Base-by-base conservation (phyloP, 2,329 filamentous ascomycete species). In the Alternaria sp. region DNA sequence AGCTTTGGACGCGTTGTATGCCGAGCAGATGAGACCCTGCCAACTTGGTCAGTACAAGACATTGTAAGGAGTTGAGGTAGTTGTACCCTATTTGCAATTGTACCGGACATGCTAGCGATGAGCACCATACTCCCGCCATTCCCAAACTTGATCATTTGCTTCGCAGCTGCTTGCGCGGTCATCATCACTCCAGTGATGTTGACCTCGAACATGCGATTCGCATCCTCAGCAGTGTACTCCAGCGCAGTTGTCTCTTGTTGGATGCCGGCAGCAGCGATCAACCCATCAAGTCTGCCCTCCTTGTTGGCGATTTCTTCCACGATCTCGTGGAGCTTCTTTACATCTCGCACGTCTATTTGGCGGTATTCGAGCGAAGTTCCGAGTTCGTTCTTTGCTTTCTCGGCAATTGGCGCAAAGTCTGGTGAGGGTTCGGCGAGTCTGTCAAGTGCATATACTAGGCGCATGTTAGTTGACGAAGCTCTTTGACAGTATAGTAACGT, bases 221-320 rank as follows among this genome's bases (percentile, higher is more conserved):
- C 81, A 66, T 88, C 85, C 71, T 86, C 83, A 51, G 83, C 80
- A 2, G 82, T 81, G 74, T 96, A 96, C 48, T 96, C 92, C 54
- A 97, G 81, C 1, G 93, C 92, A 0, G 91, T 80, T 0, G 88
- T 92, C 79, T 96, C 92, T 77, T 96, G 90, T 79, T 96, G 91
- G 69, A 92, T 90, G 1, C 88, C 89, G 0, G 89, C 89, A 0
- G 88, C 88, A 0, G 88, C 88, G 46, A 97, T 86, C 54, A 96
- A 80, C 0, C 93, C 93, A 72, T 96, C 92, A 61, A 97, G 79
- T 14, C 90, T 86, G 5, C 89, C 89, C 63, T 92, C 86, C 58
- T 85, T 79, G 50, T 87, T 82, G 14, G 87, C 91, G 64, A 97
- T 95, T 10, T 80, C 82, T 63, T 84, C 82, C 46, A 96, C 82